Conservation (phyloP, 2,329 filamentous ascomycete genomes). For the Cercospora canescens region DNA sequence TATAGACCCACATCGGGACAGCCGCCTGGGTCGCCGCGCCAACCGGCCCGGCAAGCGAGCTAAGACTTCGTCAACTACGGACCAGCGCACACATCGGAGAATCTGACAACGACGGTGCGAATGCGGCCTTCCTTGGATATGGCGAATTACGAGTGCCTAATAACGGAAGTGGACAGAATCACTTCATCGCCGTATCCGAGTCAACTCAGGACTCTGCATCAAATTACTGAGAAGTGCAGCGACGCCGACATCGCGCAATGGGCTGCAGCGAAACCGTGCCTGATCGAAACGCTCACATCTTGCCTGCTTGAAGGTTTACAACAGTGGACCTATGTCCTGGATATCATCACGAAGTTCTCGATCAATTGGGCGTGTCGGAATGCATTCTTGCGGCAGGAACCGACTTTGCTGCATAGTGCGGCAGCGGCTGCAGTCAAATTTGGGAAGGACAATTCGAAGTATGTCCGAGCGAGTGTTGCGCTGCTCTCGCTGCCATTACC, state of each 20-base stretch:
- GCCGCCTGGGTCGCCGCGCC: slow-evolving; percentile 7
- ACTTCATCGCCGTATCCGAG: slow-evolving; percentile 36
- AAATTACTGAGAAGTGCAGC: slow-evolving; percentile 28
- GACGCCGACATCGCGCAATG: slow-evolving; percentile 44
- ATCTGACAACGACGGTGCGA: not conserved
- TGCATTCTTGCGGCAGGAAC: slow-evolving; percentile 33
- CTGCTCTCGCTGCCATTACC: slow-evolving; percentile 35
- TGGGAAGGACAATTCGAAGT: slow-evolving; percentile 21
- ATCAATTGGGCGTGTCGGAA: slow-evolving; percentile 29
- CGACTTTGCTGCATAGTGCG: slow-evolving; percentile 32
- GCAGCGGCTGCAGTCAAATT: slow-evolving; percentile 30
- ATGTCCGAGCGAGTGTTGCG: slow-evolving; percentile 28
- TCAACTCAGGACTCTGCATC: slow-evolving; percentile 21
- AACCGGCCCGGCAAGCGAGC: not conserved
- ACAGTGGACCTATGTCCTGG: slow-evolving; percentile 52
- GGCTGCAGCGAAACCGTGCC: slow-evolving; percentile 52
- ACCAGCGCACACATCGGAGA: not conserved
- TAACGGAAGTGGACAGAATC: slow-evolving; percentile 32
- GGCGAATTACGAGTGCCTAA: slow-evolving; percentile 21
- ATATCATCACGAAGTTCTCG: slow-evolving; percentile 49
- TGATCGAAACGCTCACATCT: slow-evolving; percentile 47
- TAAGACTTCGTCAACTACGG: not conserved
- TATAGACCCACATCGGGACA: slow-evolving; percentile 6
- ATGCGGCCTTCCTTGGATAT: not conserved
- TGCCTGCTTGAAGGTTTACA: slow-evolving; percentile 52